phyloP scores from a whole-genome alignment of 805 yeast genomes.

The Candida fluviatilis region DNA sequence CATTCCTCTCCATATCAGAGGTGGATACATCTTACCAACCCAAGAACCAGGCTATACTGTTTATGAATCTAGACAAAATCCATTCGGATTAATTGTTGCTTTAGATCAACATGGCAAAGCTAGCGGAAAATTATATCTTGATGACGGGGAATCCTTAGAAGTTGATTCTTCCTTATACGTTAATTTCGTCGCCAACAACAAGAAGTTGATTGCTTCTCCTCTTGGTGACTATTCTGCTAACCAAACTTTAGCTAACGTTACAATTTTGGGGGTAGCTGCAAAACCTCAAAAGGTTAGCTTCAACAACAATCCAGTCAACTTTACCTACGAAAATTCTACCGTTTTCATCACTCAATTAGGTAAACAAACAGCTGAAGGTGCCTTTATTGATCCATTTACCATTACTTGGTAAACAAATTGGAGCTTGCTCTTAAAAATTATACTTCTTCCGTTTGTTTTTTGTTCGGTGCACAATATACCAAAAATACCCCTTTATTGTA shows the following conservation, averaged over 20 bases:
- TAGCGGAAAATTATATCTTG: conserved; percentile 17
- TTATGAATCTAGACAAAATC: conserved; percentile 17
- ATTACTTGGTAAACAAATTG: conserved; percentile 15
- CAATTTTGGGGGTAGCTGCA: conserved; percentile 16
- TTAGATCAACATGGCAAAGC: conserved; percentile 15
- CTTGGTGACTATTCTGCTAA: conserved; percentile 13
- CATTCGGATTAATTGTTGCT: conserved; percentile 20
- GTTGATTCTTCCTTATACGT: conserved; percentile 15
- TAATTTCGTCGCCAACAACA: conserved; percentile 12
- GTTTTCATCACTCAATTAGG: conserved; percentile 15
- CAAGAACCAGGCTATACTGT: conserved; percentile 23
- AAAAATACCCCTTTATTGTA: not conserved
- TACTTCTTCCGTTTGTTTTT: conserved; percentile 1
- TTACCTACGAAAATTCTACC: conserved; percentile 12
- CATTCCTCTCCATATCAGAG: conserved; percentile 20
- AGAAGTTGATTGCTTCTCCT: conserved; percentile 9
- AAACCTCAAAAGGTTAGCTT: conserved; percentile 15
- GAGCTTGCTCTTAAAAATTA: not conserved
- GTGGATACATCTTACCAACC: conserved; percentile 19
- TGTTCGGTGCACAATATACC: not conserved
- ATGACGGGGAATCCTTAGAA: conserved; percentile 19
- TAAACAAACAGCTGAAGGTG: conserved; percentile 12
- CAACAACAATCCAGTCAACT: conserved; percentile 9
- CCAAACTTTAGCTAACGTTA: conserved; percentile 17
- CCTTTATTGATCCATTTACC: conserved; percentile 13